A percentile compares a stretch with the other conserved stretches of the same genome.
Conservation (phyloP, 1,284 basidiomycete genomes). For the Ceratobasidium sp. region DNA sequence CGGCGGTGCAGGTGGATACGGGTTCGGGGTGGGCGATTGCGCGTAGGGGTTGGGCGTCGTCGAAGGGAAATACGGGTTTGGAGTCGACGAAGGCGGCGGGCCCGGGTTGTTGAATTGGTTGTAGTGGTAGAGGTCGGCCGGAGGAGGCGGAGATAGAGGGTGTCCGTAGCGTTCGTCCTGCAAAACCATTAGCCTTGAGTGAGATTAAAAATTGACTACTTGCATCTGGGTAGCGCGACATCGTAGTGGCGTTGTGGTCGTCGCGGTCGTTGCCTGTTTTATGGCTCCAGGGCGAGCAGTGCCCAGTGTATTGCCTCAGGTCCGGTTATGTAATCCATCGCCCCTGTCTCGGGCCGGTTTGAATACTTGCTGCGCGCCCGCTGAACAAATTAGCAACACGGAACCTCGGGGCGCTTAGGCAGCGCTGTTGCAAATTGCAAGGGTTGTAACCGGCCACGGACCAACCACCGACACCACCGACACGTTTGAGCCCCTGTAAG, state of each 20-base stretch:
- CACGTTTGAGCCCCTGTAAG: too few species aligned
- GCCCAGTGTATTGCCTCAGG: slow-evolving; percentile 15
- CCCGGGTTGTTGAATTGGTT: slow-evolving; percentile 38
- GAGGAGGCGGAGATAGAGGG: slow-evolving; percentile 34
- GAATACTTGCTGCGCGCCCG: too few species aligned
- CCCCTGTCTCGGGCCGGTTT: background rate
- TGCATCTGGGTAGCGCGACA: slow-evolving; percentile 42
- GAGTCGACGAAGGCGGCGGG: slow-evolving; percentile 21
- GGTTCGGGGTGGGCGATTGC: background rate
- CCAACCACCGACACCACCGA: too few species aligned
- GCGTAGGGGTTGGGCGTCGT: slow-evolving; percentile 20
- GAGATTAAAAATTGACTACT: background rate
- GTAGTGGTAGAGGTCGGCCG: slow-evolving; percentile 33
- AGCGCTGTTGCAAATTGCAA: too few species aligned
- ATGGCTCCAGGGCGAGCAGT: slow-evolving; percentile 39
- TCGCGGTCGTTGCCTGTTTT: slow-evolving; percentile 19
- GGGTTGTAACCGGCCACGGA: too few species aligned
- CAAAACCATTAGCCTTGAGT: background rate
- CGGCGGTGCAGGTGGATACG: slow-evolving; percentile 26
- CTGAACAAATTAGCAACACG: too few species aligned
- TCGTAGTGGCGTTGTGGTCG: slow-evolving; percentile 16
- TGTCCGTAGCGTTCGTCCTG: slow-evolving; percentile 41
- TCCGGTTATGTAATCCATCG: background rate
- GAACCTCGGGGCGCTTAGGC: too few species aligned
- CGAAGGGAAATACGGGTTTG: slow-evolving; percentile 18